Evolutionary conservation across 495 filamentous ascomycete species (phyloP).

Genomic region (Neurospora sp.): DNA sequence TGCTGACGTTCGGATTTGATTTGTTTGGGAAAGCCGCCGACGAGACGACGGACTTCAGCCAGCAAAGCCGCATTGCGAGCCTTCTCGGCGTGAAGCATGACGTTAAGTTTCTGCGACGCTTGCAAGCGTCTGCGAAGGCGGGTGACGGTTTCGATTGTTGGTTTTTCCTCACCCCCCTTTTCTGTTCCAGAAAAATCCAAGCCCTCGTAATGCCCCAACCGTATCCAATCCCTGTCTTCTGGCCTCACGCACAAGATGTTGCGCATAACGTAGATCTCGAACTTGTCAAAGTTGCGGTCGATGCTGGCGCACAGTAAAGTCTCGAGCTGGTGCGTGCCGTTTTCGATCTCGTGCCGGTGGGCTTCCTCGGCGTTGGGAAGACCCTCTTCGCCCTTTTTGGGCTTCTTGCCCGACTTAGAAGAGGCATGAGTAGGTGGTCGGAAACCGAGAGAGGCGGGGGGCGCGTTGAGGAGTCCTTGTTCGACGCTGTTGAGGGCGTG

Average conservation of each 20-base stretch:
- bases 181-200: slow-evolving; percentile 19
- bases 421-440: slow-evolving; percentile 25
- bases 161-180: slow-evolving; percentile 25
- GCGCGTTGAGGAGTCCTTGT: slow-evolving; percentile 58
- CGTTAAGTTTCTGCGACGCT: slow-evolving; percentile 72
- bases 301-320: slow-evolving; percentile 89
- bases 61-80: slow-evolving; percentile 69
- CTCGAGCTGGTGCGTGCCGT: slow-evolving; percentile 85
- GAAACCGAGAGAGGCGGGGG: slow-evolving; percentile 72
- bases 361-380: slow-evolving; percentile 31
- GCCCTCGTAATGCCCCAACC: slow-evolving; percentile 73
- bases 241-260: slow-evolving; percentile 72
- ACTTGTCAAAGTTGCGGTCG: slow-evolving; percentile 94
- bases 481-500: slow-evolving; percentile 77
- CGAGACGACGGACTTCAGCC: slow-evolving; percentile 49
- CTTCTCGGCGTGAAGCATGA: slow-evolving; percentile 61
- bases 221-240: slow-evolving; percentile 65
- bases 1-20: neutral
- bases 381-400: neutral
- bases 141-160: slow-evolving; percentile 56
- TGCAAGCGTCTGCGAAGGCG: slow-evolving; percentile 64
- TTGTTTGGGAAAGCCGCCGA: slow-evolving; percentile 22
- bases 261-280: slow-evolving; percentile 83
- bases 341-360: slow-evolving; percentile 71
- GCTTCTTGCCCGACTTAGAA: slow-evolving; percentile 15